Evolutionary conservation across 441 rosid genomes (phyloP).

Genomic region (Erodium trifolium): DNA sequence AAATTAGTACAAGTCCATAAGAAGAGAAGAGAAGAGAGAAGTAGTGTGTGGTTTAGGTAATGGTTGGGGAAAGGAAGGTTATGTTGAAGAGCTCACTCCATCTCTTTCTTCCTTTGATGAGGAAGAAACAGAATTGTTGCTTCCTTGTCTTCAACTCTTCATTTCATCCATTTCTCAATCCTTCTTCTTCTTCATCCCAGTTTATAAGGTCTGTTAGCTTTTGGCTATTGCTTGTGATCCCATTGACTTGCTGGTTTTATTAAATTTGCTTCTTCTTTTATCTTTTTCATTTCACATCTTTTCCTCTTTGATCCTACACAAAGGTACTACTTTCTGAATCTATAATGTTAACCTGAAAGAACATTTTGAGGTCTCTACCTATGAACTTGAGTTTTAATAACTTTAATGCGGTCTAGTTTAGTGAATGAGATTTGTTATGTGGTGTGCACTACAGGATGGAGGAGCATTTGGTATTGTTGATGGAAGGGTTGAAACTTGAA

Average conservation of each 20-base stretch:
- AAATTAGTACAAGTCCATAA: no score
- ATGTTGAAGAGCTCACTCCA: background rate
- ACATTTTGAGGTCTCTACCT: no score
- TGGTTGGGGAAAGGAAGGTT: no score
- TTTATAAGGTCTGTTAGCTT: background rate
- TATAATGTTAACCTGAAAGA: no score
- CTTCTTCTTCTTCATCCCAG: background rate
- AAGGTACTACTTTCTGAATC: background rate
- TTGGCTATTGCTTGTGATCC: background rate
- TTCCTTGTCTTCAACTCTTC: background rate
- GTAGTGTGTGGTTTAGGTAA: no score
- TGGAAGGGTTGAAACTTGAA: conserved; percentile 39
- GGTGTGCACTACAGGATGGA: conserved; percentile 18
- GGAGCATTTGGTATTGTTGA: conserved; percentile 45
- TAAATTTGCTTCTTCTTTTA: background rate
- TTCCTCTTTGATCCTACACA: background rate
- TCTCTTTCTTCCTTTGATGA: background rate
- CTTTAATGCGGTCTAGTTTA: no score
- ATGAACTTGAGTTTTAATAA: no score
- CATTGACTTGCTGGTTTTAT: background rate
- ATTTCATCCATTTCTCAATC: background rate
- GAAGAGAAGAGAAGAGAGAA: no score
- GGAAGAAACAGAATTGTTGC: background rate
- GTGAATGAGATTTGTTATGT: no score
- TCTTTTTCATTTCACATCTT: no score